phyloP scores from a whole-genome alignment of 1,284 basidiomycete species.

The Trichosporon sp. region DNA sequence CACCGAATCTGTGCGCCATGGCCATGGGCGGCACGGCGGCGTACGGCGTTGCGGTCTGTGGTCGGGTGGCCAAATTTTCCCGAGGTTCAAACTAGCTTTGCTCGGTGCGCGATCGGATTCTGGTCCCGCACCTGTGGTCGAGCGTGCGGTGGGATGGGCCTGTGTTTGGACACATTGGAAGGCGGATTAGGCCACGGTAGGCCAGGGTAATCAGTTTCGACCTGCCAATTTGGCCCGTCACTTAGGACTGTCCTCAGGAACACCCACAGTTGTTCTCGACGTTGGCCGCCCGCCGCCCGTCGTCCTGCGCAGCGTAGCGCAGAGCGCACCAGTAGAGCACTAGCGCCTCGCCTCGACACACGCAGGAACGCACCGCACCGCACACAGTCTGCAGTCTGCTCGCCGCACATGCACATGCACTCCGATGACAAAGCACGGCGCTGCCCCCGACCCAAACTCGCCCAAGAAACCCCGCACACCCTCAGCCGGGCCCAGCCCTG shows the following conservation, averaged over 20 bases:
- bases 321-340: neutral
- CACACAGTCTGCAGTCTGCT: too few relatives aligned
- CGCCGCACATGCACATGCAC: neutral
- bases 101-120: neutral
- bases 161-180: neutral
- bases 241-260: neutral
- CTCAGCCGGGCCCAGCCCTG: neutral
- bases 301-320: too few relatives aligned
- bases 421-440: too few relatives aligned
- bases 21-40: too few relatives aligned
- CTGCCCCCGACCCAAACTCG: neutral
- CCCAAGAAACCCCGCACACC: neutral
- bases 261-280: neutral
- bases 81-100: neutral
- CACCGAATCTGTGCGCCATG: neutral
- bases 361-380: neutral
- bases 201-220: constrained; percentile 1
- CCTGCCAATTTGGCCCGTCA: neutral
- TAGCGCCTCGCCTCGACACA: too few relatives aligned
- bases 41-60: neutral
- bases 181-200: neutral
- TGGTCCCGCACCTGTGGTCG: neutral
- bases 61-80: neutral
- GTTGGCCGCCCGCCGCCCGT: neutral
- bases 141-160: neutral